These are phyloP conservation scores for Plenodomus lindquistii DNA, from an alignment of 2,329 filamentous ascomycete genomes.

Conservation along the genomic window DNA sequence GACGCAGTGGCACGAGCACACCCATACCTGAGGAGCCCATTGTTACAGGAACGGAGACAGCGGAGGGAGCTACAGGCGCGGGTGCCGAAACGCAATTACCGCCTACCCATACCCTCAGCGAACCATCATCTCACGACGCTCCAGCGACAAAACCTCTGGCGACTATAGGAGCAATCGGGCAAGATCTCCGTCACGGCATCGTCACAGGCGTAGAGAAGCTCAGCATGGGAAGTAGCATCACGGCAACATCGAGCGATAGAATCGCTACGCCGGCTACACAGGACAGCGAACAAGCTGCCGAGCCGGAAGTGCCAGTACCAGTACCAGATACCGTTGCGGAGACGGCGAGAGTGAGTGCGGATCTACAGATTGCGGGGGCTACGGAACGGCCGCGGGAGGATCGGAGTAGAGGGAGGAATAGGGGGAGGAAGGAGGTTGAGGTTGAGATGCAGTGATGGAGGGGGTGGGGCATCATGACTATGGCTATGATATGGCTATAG, in stretches of 20 bases:
- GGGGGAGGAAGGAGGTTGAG: constrained; percentile 33
- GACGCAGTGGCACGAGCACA: constrained; percentile 29
- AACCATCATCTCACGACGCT: constrained; percentile 9
- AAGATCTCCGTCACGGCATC: constrained; percentile 36
- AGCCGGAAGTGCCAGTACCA: too few species aligned
- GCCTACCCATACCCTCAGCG: constrained; percentile 24
- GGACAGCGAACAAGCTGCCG: constrained; percentile 14
- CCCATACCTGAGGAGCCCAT: constrained; percentile 36
- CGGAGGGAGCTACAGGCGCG: constrained; percentile 35
- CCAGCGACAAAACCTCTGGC: constrained; percentile 24
- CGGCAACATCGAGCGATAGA: constrained; percentile 6
- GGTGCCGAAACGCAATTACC: constrained; percentile 31
- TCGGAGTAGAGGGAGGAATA: constrained; percentile 19
- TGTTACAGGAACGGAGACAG: constrained; percentile 41
- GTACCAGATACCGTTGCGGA: too few species aligned
- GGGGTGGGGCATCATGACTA: too few species aligned
- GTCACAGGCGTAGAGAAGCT: constrained; percentile 35
- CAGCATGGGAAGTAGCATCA: constrained; percentile 31
- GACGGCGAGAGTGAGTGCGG: constrained; percentile 12
- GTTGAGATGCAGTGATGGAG: constrained; percentile 40
- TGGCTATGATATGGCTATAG: too few species aligned
- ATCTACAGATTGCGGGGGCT: background rate
- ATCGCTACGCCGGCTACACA: constrained; percentile 20
- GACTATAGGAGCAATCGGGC: constrained; percentile 32
- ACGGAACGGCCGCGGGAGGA: constrained; percentile 14